Evolutionary conservation across 2,329 filamentous ascomycete species (phyloP).

Genomic region (Colletotrichum sp.): DNA sequence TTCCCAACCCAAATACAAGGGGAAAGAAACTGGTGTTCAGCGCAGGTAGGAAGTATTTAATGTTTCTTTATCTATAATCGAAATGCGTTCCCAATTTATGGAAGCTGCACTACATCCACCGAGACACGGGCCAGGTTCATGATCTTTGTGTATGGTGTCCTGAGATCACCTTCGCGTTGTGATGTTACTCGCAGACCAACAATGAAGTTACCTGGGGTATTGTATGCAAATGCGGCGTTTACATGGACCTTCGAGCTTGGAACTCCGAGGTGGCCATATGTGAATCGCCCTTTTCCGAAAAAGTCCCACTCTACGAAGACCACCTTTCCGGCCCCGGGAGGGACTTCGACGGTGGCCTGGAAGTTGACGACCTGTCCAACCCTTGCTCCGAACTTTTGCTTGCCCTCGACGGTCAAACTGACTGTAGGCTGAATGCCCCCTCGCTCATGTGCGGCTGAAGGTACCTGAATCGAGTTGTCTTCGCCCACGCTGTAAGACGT

Average conservation of each 20-base stretch:
- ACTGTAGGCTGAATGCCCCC: constrained; percentile 25
- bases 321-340: constrained; percentile 13
- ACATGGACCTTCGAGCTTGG: neutral
- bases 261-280: neutral
- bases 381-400: neutral
- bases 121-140: neutral
- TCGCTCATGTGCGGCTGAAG: neutral
- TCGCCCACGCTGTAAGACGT: constrained; percentile 12
- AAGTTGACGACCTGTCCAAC: constrained; percentile 4
- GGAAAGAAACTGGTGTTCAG: neutral
- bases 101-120: neutral
- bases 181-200: neutral
- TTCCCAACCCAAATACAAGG: neutral
- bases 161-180: neutral
- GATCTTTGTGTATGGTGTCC: neutral
- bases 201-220: neutral
- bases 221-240: neutral
- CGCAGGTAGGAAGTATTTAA: neutral
- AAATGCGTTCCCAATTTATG: neutral
- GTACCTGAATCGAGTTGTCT: constrained; percentile 16
- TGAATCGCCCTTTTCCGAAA: neutral
- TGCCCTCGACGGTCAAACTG: neutral
- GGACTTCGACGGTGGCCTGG: neutral
- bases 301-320: constrained; percentile 23
- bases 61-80: neutral